A percentile compares a stretch with the other conserved stretches of the same genome.
Conservation (phyloP, 352 stramenopile genomes). For the Globisporangium yorkense region DNA sequence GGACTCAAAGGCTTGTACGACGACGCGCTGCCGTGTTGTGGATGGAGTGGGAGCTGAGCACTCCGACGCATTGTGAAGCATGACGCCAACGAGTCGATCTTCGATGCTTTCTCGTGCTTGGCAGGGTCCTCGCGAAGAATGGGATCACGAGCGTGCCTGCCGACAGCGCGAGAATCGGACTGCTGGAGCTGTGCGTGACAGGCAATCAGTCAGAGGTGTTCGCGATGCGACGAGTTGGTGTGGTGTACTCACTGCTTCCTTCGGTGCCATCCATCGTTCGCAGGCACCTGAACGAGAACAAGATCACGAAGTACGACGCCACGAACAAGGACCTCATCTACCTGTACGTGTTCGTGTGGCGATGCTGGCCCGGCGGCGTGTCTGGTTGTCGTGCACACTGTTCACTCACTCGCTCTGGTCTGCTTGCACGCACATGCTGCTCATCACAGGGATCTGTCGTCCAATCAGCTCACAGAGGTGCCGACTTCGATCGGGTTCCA, state of each 20-base stretch:
- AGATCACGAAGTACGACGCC: conserved; percentile 4
- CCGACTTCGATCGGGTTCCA: not conserved
- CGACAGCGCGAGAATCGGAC: not conserved
- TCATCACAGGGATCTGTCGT: not conserved
- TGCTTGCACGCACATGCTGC: not conserved
- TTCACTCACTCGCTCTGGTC: not conserved
- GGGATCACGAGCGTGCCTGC: not conserved
- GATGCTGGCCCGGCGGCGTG: not conserved
- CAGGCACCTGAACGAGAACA: conserved; percentile 5
- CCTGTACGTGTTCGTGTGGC: not conserved
- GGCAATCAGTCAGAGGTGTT: not conserved
- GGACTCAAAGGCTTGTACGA: conserved; percentile 4
- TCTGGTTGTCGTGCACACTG: not conserved
- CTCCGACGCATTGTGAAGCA: too few relatives aligned
- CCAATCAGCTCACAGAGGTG: conserved; percentile 1
- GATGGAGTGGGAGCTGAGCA: too few relatives aligned
- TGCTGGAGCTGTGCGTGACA: conserved; percentile 4
- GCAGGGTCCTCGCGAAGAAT: not conserved
- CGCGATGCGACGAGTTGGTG: not conserved
- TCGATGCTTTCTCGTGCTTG: not conserved
- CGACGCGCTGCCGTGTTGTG: not conserved
- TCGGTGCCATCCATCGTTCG: not conserved
- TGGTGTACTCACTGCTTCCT: not conserved
- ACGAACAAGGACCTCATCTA: conserved; percentile 4
- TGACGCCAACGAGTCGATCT: not conserved